Percentiles rank a stretch among this genome's conserved stretches.
phyloP scores from a whole-genome alignment of 129 eudicot genomes.

The Flaveria linearis region DNA sequence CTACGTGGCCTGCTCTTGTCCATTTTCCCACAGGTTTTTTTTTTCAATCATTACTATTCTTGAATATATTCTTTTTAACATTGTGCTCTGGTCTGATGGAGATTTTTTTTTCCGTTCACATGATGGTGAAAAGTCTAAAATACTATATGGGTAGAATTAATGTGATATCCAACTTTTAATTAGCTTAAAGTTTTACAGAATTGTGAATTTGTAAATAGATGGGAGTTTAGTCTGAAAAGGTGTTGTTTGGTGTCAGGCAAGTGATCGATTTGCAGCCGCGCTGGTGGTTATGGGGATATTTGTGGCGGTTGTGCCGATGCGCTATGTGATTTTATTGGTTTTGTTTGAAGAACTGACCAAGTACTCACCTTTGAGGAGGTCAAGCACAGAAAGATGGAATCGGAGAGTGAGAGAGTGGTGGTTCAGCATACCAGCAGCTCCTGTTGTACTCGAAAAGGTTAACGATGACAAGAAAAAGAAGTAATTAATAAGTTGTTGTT shows the following conservation, averaged over 20 bases:
- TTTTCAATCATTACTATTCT: no score
- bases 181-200: no score
- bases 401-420: conserved; percentile 93
- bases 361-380: conserved; percentile 71
- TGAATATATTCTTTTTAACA: no score
- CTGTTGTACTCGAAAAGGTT: conserved; percentile 61
- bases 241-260: conserved; percentile 56
- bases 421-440: conserved; percentile 98
- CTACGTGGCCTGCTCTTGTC: conserved; percentile 72
- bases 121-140: no score
- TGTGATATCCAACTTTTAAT: no score
- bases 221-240: not conserved
- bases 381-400: conserved; percentile 63
- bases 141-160: no score
- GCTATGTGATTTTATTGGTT: conserved; percentile 43
- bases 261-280: conserved; percentile 54
- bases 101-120: no score
- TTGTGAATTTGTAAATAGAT: no score
- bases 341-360: conserved; percentile 69
- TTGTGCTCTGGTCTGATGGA: not conserved
- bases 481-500: conserved; percentile 20
- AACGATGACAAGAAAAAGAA: conserved; percentile 74
- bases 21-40: conserved; percentile 75
- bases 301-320: conserved; percentile 53
- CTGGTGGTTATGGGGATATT: conserved; percentile 48